Conservation (phyloP, 2,329 filamentous ascomycete genomes). For the Phaeomoniella chlamydospora region DNA sequence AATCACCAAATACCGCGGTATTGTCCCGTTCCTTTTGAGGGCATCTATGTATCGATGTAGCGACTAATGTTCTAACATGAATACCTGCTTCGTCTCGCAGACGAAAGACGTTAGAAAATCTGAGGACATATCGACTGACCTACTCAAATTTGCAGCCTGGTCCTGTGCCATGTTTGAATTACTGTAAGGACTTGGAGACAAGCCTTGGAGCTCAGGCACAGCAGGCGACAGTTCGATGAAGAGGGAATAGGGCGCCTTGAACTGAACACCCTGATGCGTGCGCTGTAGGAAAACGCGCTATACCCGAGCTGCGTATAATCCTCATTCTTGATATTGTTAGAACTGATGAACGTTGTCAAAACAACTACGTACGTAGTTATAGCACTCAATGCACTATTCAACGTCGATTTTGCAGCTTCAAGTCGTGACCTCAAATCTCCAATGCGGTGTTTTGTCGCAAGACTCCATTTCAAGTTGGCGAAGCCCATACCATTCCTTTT, state of each 20-base stretch:
- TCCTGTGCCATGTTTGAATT: conserved; percentile 1
- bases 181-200: neutral
- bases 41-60: conserved; percentile 1
- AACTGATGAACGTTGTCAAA: neutral
- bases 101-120: neutral
- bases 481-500: conserved; percentile 1
- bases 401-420: conserved; percentile 1
- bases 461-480: neutral
- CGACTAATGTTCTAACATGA: conserved; percentile 1
- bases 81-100: neutral
- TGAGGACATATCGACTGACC: neutral
- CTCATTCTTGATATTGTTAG: neutral
- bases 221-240: neutral
- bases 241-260: neutral
- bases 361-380: conserved; percentile 1
- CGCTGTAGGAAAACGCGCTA: neutral
- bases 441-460: neutral
- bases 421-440: neutral
- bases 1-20: too few relatives aligned
- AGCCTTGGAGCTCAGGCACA: neutral
- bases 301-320: neutral
- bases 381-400: conserved; percentile 1
- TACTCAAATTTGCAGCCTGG: neutral
- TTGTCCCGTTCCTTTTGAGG: too few relatives aligned
- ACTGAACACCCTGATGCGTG: neutral